Conservation (phyloP, 768 basidiomycete genomes). For the Calvatia gigantea region DNA sequence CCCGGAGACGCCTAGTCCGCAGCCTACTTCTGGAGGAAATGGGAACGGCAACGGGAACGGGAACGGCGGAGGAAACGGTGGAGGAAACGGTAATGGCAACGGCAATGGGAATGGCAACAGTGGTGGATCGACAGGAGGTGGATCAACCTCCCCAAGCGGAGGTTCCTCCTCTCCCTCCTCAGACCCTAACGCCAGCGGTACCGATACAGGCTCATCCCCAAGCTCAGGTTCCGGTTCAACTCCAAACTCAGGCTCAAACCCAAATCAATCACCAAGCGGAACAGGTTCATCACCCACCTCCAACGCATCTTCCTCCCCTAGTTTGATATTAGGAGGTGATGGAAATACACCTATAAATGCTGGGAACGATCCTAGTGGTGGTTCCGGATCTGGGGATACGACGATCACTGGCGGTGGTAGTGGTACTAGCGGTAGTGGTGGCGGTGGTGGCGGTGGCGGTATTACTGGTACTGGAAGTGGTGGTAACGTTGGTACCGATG, state of each 20-base stretch:
- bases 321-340: background rate
- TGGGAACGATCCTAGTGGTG: constrained; percentile 1
- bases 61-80: constrained; percentile 15
- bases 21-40: constrained; percentile 13
- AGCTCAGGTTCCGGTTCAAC: background rate
- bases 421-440: background rate
- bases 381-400: background rate
- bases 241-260: background rate
- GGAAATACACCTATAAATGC: constrained; percentile 5
- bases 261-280: constrained; percentile 1
- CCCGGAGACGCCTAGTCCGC: constrained; percentile 12
- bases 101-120: background rate
- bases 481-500: too few species aligned
- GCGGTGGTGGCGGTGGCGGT: background rate
- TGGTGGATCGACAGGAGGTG: background rate
- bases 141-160: background rate
- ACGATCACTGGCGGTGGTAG: background rate
- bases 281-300: background rate
- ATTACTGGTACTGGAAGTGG: constrained; percentile 4
- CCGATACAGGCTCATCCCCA: background rate
- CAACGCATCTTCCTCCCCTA: background rate
- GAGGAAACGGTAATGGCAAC: background rate
- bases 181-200: background rate
- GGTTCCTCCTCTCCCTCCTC: constrained; percentile 5
- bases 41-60: constrained; percentile 13